Percentiles rank a stretch among this genome's conserved stretches.
These are phyloP conservation scores for Pyrus betulifolia DNA, from an alignment of 306 rosid species.

Conservation along the genomic window DNA sequence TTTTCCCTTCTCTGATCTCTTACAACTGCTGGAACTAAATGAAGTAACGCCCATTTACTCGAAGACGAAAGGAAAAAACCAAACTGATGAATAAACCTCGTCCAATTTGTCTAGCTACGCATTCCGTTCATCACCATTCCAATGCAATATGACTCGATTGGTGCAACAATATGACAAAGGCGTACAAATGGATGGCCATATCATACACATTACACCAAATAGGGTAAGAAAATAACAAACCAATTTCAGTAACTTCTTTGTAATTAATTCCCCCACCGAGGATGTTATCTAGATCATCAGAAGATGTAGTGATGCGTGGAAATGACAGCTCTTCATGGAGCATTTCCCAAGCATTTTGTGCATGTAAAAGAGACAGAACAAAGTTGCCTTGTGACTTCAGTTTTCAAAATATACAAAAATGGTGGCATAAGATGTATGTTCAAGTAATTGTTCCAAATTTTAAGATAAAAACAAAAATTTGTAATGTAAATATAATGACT, in stretches of 20 bases:
- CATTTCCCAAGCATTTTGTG: constrained; percentile 90
- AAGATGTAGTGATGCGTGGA: constrained; percentile 65
- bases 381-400: neutral
- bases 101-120: constrained; percentile 55
- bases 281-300: constrained; percentile 65
- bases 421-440: neutral
- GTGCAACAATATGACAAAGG: constrained; percentile 72
- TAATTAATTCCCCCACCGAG: constrained; percentile 85
- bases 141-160: constrained; percentile 68
- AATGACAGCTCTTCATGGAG: constrained; percentile 61
- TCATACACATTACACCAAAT: neutral
- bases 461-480: neutral
- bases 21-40: neutral
- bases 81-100: neutral
- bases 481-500: neutral
- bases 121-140: constrained; percentile 62
- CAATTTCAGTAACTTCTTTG: constrained; percentile 92
- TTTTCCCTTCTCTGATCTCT: neutral
- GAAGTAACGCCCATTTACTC: neutral
- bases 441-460: neutral
- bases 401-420: neutral
- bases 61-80: neutral
- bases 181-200: neutral
- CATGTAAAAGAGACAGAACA: constrained; percentile 38
- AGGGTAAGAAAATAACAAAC: constrained; percentile 30